A percentile compares a stretch with the other conserved stretches of the same genome.
These are phyloP conservation scores for Articulospora tetracladia DNA, from an alignment of 495 filamentous ascomycete genomes.

Conservation along the genomic window DNA sequence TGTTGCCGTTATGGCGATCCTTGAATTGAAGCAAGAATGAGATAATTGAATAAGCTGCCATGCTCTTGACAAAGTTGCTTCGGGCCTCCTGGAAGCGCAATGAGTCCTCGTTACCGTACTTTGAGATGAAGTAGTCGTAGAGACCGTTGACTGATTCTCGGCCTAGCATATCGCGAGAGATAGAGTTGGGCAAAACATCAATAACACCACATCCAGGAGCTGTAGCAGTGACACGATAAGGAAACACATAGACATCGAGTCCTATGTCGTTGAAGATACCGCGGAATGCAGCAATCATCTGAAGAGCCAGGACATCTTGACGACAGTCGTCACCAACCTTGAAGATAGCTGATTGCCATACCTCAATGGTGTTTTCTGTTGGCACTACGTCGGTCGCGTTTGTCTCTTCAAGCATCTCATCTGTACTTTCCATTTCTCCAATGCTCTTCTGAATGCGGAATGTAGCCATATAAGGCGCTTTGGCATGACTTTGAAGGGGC, in stretches of 20 bases:
- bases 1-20: slow-evolving; percentile 98
- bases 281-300: slow-evolving; percentile 96
- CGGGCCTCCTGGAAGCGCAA: slow-evolving; percentile 92
- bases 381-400: slow-evolving; percentile 12
- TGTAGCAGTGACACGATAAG: slow-evolving; percentile 97
- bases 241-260: slow-evolving; percentile 94
- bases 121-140: slow-evolving; percentile 96
- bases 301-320: slow-evolving; percentile 92
- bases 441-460: slow-evolving; percentile 87
- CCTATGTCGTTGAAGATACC: slow-evolving; percentile 94
- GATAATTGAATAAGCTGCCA: slow-evolving; percentile 99
- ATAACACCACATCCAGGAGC: slow-evolving; percentile 98
- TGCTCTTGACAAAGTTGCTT: slow-evolving; percentile 97
- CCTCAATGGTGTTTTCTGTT: slow-evolving; percentile 61
- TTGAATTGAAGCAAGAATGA: slow-evolving; percentile 98
- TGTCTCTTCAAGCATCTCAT: slow-evolving; percentile 37
- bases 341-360: slow-evolving; percentile 99
- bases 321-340: slow-evolving; percentile 99
- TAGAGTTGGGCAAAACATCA: slow-evolving; percentile 94
- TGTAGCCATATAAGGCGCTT: slow-evolving; percentile 98
- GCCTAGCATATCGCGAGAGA: slow-evolving; percentile 97
- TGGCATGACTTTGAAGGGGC: slow-evolving; percentile 94
- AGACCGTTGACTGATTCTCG: slow-evolving; percentile 96
- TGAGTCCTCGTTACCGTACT: slow-evolving; percentile 93
- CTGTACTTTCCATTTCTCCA: slow-evolving; percentile 38